Evolutionary conservation across 176 grass and related monocot genomes (phyloP), one percentile per base, ranked within the genome.

Genomic region (Musa acuminata): DNA sequence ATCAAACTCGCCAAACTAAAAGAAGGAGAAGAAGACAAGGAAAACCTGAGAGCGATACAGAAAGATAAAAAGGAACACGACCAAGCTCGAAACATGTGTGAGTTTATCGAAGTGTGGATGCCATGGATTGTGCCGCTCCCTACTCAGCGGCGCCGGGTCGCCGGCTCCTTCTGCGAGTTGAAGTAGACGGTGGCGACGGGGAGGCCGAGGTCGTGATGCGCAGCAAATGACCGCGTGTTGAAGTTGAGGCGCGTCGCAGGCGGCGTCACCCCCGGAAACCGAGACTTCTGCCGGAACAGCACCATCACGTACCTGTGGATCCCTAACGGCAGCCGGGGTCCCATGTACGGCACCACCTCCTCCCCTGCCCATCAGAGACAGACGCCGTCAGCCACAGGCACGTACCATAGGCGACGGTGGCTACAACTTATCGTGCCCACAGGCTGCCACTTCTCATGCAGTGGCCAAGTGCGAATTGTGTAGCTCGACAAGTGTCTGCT

Each of bases 101-200:
- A 43, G 4, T 43, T 43, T 43, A 43, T 43, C 35, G 4, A 43
- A 43, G 35, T 43, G 35, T 43, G 35, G 4, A 43, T 0, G 4
- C 0, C 4, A 6, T 43, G 35, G 35, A 43, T 6, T 43, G 35
- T 43, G 35, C 0, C 35, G 0, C 2, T 8, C 6, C 43, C 2
- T 17, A 1, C 35, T 50, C 67, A 71, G 66, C 87, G 89, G 54
- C 85, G 84, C 77, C 87, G 87, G 54, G 21, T 86, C 21, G 81
- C 85, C 0, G 84, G 82, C 72, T 97, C 87, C 88, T 82, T 97
- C 54, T 97, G 93, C 1, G 87, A 82, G 82, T 97, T 97, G 93
- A 93, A 97, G 79, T 80, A 97, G 11, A 83, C 55, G 54, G 90
- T 75, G 75, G 87, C 82, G 71, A 90, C 93, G 0, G 93, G 90